Conservation (phyloP, 2,329 filamentous ascomycete genomes). For the Chaetothyriales sp. region DNA sequence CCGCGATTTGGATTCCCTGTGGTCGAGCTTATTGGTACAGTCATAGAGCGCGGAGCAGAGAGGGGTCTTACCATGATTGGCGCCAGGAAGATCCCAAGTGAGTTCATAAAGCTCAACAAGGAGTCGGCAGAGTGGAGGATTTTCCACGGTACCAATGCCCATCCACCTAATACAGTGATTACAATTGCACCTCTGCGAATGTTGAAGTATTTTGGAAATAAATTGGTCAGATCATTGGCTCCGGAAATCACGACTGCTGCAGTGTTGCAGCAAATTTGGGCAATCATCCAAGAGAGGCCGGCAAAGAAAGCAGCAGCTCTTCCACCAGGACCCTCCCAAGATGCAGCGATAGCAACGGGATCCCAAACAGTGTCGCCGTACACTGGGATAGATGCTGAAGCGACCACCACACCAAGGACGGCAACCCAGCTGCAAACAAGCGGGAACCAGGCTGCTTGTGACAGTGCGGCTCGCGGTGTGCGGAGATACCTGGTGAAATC, state of each 20-base stretch:
- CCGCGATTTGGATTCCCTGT: too few relatives aligned
- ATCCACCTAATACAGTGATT: conserved; percentile 41
- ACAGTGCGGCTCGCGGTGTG: conserved; percentile 30
- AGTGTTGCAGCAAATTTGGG: conserved; percentile 42
- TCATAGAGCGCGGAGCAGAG: too few relatives aligned
- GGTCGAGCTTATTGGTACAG: too few relatives aligned
- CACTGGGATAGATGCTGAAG: conserved; percentile 29
- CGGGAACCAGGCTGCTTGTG: conserved; percentile 34
- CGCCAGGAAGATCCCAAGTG: conserved; percentile 50
- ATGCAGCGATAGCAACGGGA: conserved; percentile 27
- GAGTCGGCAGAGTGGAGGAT: conserved; percentile 45
- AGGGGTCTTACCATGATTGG: conserved; percentile 49
- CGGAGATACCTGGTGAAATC: conserved; percentile 37
- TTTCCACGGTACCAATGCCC: conserved; percentile 52
- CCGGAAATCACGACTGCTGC: conserved; percentile 39
- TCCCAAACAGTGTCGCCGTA: conserved; percentile 29
- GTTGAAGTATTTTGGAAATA: conserved; percentile 42
- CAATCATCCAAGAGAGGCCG: conserved; percentile 38
- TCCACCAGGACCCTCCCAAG: conserved; percentile 28
- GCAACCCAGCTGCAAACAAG: conserved; percentile 37
- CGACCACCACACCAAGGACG: conserved; percentile 44
- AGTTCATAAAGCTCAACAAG: conserved; percentile 52
- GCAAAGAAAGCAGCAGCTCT: conserved; percentile 40
- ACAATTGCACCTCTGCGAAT: conserved; percentile 43
- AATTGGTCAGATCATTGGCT: conserved; percentile 39